Conservation (phyloP, 495 filamentous ascomycete genomes). For the Choiromyces venosus region DNA sequence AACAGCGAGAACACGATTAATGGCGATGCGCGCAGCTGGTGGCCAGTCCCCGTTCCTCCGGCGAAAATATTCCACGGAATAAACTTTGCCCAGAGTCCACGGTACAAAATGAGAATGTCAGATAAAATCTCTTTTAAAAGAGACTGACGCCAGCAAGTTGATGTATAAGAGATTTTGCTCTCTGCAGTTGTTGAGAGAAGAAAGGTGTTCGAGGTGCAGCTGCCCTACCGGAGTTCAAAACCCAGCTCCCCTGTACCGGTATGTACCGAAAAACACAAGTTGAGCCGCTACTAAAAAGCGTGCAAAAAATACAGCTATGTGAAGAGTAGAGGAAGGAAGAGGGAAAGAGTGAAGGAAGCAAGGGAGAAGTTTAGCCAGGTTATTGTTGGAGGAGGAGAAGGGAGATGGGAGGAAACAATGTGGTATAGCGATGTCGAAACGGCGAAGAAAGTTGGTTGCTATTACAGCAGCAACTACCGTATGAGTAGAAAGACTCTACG, state of each 20-base stretch:
- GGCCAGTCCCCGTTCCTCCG: conserved; percentile 22
- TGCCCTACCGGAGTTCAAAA: conserved; percentile 1
- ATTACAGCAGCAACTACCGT: conserved; percentile 36
- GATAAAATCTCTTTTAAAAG: not conserved
- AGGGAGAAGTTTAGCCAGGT: not conserved
- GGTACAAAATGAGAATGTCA: not conserved
- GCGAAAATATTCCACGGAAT: conserved; percentile 20
- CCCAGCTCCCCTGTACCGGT: conserved; percentile 3
- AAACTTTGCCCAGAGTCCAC: not conserved
- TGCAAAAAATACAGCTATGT: not conserved
- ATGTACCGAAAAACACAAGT: conserved; percentile 4
- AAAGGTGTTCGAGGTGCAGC: conserved; percentile 1
- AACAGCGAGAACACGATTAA: conserved; percentile 26
- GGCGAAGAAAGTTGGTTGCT: conserved; percentile 29
- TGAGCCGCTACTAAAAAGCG: not conserved
- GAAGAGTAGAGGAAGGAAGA: not conserved
- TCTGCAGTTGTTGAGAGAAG: not conserved
- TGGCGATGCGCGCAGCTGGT: conserved; percentile 37
- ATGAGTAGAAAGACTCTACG: conserved; percentile 35
- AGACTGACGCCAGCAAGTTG: not conserved
- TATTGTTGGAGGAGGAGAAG: conserved; percentile 16
- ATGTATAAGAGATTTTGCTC: not conserved
- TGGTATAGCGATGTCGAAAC: conserved; percentile 29
- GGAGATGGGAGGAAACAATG: conserved; percentile 26
- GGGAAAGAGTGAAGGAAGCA: not conserved